Evolutionary conservation across 2,329 filamentous ascomycete genomes (phyloP).

Genomic region (Aspergillus spinulosporus): DNA sequence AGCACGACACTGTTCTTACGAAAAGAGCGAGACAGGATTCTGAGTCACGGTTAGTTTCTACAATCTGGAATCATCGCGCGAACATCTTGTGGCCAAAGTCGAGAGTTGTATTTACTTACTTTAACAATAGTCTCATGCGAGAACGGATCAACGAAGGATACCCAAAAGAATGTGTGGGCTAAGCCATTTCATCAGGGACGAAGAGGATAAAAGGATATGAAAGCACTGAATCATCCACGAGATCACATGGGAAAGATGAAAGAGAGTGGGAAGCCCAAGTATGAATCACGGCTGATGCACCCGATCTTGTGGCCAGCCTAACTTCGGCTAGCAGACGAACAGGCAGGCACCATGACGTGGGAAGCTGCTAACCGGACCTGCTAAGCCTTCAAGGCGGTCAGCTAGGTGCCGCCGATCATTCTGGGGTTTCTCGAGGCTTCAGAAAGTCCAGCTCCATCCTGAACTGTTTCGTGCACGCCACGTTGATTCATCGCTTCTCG

Average conservation of each 20-base stretch:
- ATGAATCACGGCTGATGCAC: conserved; percentile 10
- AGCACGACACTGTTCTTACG: neutral
- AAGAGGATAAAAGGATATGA: neutral
- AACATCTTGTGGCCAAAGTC: conserved; percentile 5
- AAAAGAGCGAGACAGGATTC: neutral
- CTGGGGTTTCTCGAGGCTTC: conserved; percentile 7
- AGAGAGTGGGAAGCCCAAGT: neutral
- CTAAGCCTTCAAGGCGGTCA: conserved; percentile 17
- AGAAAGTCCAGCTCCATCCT: neutral
- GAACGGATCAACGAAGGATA: neutral
- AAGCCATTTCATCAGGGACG: conserved; percentile 6
- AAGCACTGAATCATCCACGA: conserved; percentile 3
- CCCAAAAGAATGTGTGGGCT: conserved; percentile 4
- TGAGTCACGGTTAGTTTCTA: conserved; percentile 5
- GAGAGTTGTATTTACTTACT: conserved; percentile 10
- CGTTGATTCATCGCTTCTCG: neutral
- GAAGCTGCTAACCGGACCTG: neutral
- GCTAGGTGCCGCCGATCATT: conserved; percentile 7
- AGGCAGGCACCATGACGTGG: conserved; percentile 11
- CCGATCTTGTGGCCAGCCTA: conserved; percentile 14
- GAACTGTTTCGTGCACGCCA: no score
- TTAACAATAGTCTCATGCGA: conserved; percentile 1
- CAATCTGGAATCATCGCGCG: conserved; percentile 9
- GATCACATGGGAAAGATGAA: conserved; percentile 9
- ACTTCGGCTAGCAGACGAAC: conserved; percentile 3